These are phyloP conservation scores for Cucumis sativus DNA, from an alignment of 306 rosid species.

Conservation along the genomic window DNA sequence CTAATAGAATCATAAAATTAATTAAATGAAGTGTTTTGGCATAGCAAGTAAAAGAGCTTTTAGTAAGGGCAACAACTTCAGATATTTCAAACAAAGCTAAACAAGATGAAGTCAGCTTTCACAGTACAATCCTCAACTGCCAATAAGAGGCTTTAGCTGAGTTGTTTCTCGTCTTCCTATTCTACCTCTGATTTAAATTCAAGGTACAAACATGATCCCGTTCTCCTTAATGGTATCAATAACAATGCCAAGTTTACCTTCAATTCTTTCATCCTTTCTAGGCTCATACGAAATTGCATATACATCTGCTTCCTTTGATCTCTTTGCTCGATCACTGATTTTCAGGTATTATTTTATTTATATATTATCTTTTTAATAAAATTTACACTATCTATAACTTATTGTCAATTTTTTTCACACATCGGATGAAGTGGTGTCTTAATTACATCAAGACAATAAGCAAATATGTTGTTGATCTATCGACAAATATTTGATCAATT, in stretches of 20 bases:
- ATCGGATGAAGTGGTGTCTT: too few relatives aligned
- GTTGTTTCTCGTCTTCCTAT: not conserved
- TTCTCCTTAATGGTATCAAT: constrained; percentile 72
- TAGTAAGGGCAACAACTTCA: not conserved
- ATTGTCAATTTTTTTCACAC: too few relatives aligned
- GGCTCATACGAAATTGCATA: constrained; percentile 81
- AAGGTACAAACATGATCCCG: constrained; percentile 46
- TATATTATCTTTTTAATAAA: too few relatives aligned
- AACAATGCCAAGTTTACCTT: constrained; percentile 69
- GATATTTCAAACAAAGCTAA: not conserved
- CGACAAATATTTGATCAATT: too few relatives aligned
- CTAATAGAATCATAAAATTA: not conserved
- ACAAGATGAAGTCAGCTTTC: not conserved
- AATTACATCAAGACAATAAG: too few relatives aligned
- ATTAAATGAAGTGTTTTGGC: not conserved
- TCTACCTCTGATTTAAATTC: not conserved
- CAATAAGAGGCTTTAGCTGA: not conserved
- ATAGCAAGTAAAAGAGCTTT: not conserved
- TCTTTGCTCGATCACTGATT: constrained; percentile 3
- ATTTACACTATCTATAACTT: too few relatives aligned
- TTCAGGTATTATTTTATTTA: too few relatives aligned
- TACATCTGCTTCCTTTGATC: constrained; percentile 82
- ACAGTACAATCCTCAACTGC: not conserved
- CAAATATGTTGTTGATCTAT: too few relatives aligned
- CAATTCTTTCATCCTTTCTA: constrained; percentile 66